Evolutionary conservation across 768 basidiomycete genomes (phyloP).

Genomic region (Termitomyces sp.): DNA sequence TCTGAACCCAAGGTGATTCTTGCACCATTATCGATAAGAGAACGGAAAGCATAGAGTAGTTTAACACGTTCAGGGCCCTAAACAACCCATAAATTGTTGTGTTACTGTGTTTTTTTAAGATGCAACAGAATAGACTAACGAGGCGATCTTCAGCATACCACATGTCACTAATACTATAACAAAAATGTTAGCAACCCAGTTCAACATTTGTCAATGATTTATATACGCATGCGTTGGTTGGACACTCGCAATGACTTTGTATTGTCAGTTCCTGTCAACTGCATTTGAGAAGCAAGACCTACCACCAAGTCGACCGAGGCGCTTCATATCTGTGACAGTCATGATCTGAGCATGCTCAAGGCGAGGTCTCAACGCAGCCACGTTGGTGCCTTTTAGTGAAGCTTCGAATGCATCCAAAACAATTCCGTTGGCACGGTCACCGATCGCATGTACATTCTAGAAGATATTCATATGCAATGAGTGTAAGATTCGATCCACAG

Average conservation of each 20-base stretch:
- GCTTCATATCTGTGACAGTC: slow-evolving; percentile 66
- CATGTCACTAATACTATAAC: slow-evolving; percentile 75
- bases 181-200: not conserved
- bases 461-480: not conserved
- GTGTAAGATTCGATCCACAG: not conserved
- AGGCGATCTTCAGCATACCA: slow-evolving; percentile 83
- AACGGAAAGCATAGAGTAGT: slow-evolving; percentile 83
- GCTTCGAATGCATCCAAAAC: slow-evolving; percentile 82
- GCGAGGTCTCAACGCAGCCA: slow-evolving; percentile 67
- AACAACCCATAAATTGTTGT: slow-evolving; percentile 4
- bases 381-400: slow-evolving; percentile 55
- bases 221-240: slow-evolving; percentile 88
- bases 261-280: not conserved
- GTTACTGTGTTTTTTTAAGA: not conserved
- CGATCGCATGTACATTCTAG: slow-evolving; percentile 86
- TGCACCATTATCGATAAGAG: slow-evolving; percentile 60
- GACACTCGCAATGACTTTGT: slow-evolving; percentile 79
- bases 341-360: slow-evolving; percentile 93
- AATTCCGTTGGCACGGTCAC: slow-evolving; percentile 83
- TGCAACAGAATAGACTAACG: slow-evolving; percentile 34
- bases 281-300: slow-evolving; percentile 16
- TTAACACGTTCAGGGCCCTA: slow-evolving; percentile 84
- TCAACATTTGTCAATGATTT: not conserved
- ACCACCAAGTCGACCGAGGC: slow-evolving; percentile 81
- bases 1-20: slow-evolving; percentile 82